These are phyloP conservation scores for Amylocystis lapponica DNA, from an alignment of 768 basidiomycete species.

Conservation along the genomic window DNA sequence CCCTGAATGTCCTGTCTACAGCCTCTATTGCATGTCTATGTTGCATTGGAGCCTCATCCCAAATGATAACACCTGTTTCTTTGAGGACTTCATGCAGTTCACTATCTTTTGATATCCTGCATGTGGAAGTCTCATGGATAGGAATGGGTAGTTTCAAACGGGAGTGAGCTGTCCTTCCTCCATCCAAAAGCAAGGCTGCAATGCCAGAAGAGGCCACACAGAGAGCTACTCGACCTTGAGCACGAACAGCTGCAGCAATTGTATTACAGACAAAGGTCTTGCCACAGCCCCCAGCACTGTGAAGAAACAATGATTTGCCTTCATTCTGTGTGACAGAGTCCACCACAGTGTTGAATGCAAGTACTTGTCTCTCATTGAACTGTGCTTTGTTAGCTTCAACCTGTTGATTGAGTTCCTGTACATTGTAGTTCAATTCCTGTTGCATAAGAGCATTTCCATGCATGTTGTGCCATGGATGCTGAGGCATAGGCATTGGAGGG, in stretches of 20 bases:
- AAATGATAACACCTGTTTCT: slow-evolving; percentile 31
- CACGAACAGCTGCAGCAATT: slow-evolving; percentile 22
- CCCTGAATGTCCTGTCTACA: slow-evolving; percentile 34
- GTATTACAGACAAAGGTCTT: slow-evolving; percentile 43
- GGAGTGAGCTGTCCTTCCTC: slow-evolving; percentile 44
- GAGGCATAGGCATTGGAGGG: slow-evolving; percentile 28
- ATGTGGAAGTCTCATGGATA: slow-evolving; percentile 23
- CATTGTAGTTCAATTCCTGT: slow-evolving; percentile 28
- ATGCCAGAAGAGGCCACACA: slow-evolving; percentile 49
- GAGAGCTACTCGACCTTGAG: slow-evolving; percentile 29
- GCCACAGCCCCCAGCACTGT: slow-evolving; percentile 40
- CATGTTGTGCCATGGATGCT: slow-evolving; percentile 20
- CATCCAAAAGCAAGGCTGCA: slow-evolving; percentile 36
- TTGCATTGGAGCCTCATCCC: slow-evolving; percentile 39
- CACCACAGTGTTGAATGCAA: slow-evolving; percentile 15
- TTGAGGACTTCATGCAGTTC: slow-evolving; percentile 29
- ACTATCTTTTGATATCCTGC: slow-evolving; percentile 26
- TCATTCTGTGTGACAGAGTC: slow-evolving; percentile 6
- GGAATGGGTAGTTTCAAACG: slow-evolving; percentile 43
- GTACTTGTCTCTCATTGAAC: slow-evolving; percentile 14
- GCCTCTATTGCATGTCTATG: slow-evolving; percentile 33
- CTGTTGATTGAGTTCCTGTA: neutral
- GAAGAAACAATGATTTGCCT: slow-evolving; percentile 32
- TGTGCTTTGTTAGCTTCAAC: neutral
- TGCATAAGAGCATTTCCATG: slow-evolving; percentile 25